Percentiles rank a stretch among this genome's conserved stretches.
Evolutionary conservation across 2,329 filamentous ascomycete genomes (phyloP).

Genomic region (Fusarium aywerte): DNA sequence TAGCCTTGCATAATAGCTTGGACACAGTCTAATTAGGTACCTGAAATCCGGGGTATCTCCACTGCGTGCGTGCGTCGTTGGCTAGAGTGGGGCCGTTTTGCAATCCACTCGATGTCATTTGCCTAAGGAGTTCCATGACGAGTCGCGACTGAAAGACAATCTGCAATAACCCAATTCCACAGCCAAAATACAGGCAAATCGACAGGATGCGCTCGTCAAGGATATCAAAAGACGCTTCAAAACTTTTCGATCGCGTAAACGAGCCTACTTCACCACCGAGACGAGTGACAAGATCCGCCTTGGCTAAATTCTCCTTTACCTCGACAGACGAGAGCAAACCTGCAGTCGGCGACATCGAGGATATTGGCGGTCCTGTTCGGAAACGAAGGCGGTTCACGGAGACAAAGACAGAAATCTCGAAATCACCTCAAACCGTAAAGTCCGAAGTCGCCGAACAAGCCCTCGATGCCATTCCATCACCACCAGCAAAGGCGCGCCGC

Average conservation of each 20-base stretch:
- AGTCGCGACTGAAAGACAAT: constrained; percentile 18
- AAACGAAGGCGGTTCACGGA: constrained; percentile 47
- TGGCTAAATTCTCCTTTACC: constrained; percentile 60
- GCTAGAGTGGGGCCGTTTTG: constrained; percentile 21
- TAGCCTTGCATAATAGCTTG: constrained; percentile 3
- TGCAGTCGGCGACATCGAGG: constrained; percentile 65
- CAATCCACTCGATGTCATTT: constrained; percentile 18
- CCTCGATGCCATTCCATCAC: constrained; percentile 40
- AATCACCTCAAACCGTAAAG: constrained; percentile 50
- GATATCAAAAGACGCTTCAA: constrained; percentile 67
- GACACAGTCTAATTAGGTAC: constrained; percentile 8
- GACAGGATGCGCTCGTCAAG: constrained; percentile 66
- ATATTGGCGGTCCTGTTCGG: constrained; percentile 54
- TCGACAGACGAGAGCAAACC: constrained; percentile 41
- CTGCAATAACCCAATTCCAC: background rate
- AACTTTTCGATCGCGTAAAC: constrained; percentile 57
- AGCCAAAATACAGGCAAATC: background rate
- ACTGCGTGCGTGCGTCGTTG: constrained; percentile 11
- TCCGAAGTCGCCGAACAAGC: constrained; percentile 52
- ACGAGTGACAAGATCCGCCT: constrained; percentile 60
- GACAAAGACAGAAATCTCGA: constrained; percentile 23
- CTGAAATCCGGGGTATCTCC: constrained; percentile 31
- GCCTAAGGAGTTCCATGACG: constrained; percentile 16
- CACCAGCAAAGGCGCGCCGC: constrained; percentile 45
- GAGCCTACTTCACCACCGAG: constrained; percentile 51